These are phyloP conservation scores for Diutina catenulata DNA, from an alignment of 1,139 yeast species.

Conservation along the genomic window DNA sequence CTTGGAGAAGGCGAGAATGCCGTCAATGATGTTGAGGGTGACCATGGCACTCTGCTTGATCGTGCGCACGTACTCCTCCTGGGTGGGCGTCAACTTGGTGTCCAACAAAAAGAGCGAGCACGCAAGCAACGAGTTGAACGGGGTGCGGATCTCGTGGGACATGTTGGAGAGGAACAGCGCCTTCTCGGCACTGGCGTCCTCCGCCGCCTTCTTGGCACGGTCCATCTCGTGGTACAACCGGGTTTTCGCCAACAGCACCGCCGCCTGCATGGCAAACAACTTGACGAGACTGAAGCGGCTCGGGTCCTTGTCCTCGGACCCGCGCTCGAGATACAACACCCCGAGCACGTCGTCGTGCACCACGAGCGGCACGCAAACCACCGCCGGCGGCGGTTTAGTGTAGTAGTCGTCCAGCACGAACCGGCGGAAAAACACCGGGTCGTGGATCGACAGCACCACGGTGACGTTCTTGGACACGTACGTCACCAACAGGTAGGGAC, in stretches of 20 bases:
- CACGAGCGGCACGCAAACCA: slow-evolving; percentile 36
- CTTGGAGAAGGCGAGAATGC: slow-evolving; percentile 44
- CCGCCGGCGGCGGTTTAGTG: slow-evolving; percentile 21
- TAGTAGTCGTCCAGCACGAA: slow-evolving; percentile 33
- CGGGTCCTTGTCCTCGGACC: neutral
- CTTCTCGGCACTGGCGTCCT: slow-evolving; percentile 48
- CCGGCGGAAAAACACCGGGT: slow-evolving; percentile 19
- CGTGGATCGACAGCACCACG: slow-evolving; percentile 7
- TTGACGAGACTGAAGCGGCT: slow-evolving; percentile 16
- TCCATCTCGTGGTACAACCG: slow-evolving; percentile 38
- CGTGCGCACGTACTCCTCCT: slow-evolving; percentile 43
- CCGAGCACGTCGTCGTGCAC: slow-evolving; percentile 20
- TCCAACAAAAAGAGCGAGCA: slow-evolving; percentile 44
- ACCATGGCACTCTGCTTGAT: slow-evolving; percentile 41
- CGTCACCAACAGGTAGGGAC: slow-evolving; percentile 31
- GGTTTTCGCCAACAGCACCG: slow-evolving; percentile 40
- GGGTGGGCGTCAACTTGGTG: slow-evolving; percentile 34
- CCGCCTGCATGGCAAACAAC: slow-evolving; percentile 41
- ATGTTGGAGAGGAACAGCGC: slow-evolving; percentile 49
- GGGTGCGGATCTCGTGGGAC: slow-evolving; percentile 51
- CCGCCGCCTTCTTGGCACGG: slow-evolving; percentile 43
- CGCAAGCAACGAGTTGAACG: slow-evolving; percentile 43
- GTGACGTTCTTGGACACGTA: slow-evolving; percentile 11
- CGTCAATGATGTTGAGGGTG: slow-evolving; percentile 44
- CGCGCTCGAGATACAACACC: slow-evolving; percentile 35